A percentile compares a stretch with the other conserved stretches of the same genome.
These are phyloP conservation scores for Vitis hybrid DNA, from an alignment of 177 flowering plant species.

Conservation along the genomic window DNA sequence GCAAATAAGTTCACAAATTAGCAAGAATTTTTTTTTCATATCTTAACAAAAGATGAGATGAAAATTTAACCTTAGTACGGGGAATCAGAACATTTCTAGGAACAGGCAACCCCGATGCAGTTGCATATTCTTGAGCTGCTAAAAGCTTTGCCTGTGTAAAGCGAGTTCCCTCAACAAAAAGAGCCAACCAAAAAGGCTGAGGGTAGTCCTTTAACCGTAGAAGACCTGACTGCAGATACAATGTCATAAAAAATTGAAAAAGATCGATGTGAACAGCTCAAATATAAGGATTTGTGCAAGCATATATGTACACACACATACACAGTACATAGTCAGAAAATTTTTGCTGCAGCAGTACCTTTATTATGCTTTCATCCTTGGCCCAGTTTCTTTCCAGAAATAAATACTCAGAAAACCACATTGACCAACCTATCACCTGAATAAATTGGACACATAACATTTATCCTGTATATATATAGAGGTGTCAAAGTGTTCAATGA, in stretches of 20 bases:
- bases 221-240: constrained; percentile 71
- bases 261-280: constrained; percentile 4
- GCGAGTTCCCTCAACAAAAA: constrained; percentile 99
- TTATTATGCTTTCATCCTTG: constrained; percentile 86
- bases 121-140: constrained; percentile 97
- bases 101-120: constrained; percentile 70
- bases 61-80: constrained; percentile 80
- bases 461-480: too few species aligned
- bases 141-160: constrained; percentile 90
- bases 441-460: constrained; percentile 5
- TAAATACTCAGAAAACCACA: constrained; percentile 97
- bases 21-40: too few species aligned
- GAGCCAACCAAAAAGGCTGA: constrained; percentile 96
- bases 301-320: not conserved
- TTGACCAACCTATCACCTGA: constrained; percentile 99
- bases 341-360: constrained; percentile 44
- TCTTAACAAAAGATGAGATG: not conserved
- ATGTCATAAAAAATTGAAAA: constrained; percentile 14
- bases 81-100: constrained; percentile 98
- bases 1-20: too few species aligned
- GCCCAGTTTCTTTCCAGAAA: constrained; percentile 97
- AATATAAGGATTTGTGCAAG: not conserved
- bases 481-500: too few species aligned
- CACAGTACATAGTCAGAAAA: not conserved
- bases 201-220: constrained; percentile 78